Percentiles rank a stretch among this genome's conserved stretches.
Conservation (phyloP, 202 grass and related monocot genomes). For the Panicum virgatum region DNA sequence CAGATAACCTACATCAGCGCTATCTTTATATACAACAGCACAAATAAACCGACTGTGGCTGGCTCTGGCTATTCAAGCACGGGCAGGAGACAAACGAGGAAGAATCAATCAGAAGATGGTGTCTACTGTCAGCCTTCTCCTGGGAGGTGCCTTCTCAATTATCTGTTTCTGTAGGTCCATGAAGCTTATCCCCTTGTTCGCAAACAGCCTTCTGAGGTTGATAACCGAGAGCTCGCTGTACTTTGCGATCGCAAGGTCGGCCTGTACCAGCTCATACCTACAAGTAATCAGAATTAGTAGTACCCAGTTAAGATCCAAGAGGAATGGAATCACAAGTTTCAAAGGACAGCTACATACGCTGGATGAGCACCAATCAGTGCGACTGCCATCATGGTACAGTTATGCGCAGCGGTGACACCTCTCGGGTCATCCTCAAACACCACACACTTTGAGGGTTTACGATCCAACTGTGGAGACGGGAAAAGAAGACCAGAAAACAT, state of each 20-base stretch:
- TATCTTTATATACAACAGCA: constrained; percentile 34
- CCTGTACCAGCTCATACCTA: constrained; percentile 95
- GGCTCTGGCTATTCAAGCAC: background rate
- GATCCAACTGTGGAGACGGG: constrained; percentile 59
- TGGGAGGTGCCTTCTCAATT: constrained; percentile 74
- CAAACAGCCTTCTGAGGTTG: constrained; percentile 95
- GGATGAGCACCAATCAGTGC: constrained; percentile 90
- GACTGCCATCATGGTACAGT: constrained; percentile 98
- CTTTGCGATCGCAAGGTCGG: constrained; percentile 75
- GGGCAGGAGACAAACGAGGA: background rate
- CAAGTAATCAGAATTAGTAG: background rate
- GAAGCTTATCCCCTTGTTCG: constrained; percentile 75
- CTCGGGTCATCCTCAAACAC: constrained; percentile 98
- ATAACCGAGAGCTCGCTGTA: constrained; percentile 90
- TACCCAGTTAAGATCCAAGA: constrained; percentile 10
- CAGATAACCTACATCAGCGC: constrained; percentile 23
- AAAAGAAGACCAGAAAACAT: background rate
- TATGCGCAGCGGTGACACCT: constrained; percentile 83
- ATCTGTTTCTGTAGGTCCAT: constrained; percentile 99
- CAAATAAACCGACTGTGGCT: background rate
- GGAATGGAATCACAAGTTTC: background rate
- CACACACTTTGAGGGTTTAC: constrained; percentile 91
- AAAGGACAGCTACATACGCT: constrained; percentile 51
- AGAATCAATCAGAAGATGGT: constrained; percentile 65
- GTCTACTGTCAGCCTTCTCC: constrained; percentile 79